These are phyloP conservation scores for Oxyria digyna DNA, from an alignment of 148 eudicot species.

Conservation along the genomic window DNA sequence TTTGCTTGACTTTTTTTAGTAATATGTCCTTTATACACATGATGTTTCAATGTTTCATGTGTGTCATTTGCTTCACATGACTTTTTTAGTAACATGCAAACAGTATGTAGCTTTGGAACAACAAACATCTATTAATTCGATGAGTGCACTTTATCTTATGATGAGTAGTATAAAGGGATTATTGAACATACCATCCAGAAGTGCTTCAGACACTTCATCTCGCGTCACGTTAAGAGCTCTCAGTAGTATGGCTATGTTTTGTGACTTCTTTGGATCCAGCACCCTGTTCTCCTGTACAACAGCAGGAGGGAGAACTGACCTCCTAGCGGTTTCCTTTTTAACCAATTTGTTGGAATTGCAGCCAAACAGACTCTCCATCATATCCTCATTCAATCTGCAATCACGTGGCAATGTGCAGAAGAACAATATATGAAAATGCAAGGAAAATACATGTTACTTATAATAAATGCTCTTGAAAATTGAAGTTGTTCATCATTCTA, in stretches of 20 bases:
- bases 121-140: too few species aligned
- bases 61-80: too few species aligned
- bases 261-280: constrained; percentile 48
- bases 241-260: constrained; percentile 42
- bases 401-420: background rate
- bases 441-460: too few species aligned
- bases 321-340: constrained; percentile 20
- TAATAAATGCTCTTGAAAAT: too few species aligned
- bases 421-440: too few species aligned
- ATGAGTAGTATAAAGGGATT: background rate
- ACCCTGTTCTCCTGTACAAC: constrained; percentile 33
- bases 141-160: background rate
- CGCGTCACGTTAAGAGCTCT: constrained; percentile 45
- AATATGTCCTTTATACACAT: too few species aligned
- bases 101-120: too few species aligned
- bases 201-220: constrained; percentile 53
- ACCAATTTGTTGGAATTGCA: constrained; percentile 18
- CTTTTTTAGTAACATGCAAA: too few species aligned
- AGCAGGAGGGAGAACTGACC: constrained; percentile 18
- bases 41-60: too few species aligned
- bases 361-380: constrained; percentile 46
- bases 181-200: constrained; percentile 30
- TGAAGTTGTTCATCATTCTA: too few species aligned
- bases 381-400: constrained; percentile 48
- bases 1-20: too few species aligned